Evolutionary conservation across 2,329 filamentous ascomycete genomes (phyloP).

Genomic region (Metarhizium humberi): DNA sequence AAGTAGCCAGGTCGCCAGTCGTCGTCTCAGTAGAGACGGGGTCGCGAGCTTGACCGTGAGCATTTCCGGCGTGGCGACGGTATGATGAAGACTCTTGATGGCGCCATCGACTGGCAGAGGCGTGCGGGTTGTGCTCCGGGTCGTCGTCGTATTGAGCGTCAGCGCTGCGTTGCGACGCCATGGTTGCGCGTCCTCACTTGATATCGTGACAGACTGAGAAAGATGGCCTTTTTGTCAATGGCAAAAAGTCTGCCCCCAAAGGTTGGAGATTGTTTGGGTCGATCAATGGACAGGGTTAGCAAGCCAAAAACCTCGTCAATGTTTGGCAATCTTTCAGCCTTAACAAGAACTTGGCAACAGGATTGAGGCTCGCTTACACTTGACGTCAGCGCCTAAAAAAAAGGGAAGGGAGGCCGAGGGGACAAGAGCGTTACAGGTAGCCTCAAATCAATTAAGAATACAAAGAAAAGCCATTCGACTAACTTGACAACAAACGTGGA

Average conservation of each 20-base stretch:
- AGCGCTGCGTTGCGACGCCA: constrained; percentile 3
- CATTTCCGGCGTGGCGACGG: constrained; percentile 34
- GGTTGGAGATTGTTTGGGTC: background rate
- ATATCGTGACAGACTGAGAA: background rate
- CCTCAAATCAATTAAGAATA: background rate
- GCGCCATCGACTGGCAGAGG: constrained; percentile 50
- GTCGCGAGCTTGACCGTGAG: constrained; percentile 18
- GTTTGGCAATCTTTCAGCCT: background rate
- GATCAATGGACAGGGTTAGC: background rate
- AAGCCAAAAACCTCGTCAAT: background rate
- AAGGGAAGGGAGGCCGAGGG: background rate
- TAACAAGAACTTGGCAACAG: background rate
- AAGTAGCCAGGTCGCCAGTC: constrained; percentile 44
- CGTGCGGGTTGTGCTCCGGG: constrained; percentile 38
- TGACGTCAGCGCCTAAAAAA: background rate
- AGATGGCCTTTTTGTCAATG: background rate
- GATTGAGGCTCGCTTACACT: background rate
- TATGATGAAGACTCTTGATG: constrained; percentile 54
- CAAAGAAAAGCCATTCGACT: background rate
- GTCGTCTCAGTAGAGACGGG: constrained; percentile 23
- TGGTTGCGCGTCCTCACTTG: background rate
- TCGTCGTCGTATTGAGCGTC: constrained; percentile 4
- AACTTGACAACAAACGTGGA: background rate
- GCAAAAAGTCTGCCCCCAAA: background rate
- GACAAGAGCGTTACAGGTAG: background rate